A percentile compares a stretch with the other conserved stretches of the same genome.
Evolutionary conservation across 2,329 filamentous ascomycete genomes (phyloP).

Genomic region (Colletotrichum lentis): DNA sequence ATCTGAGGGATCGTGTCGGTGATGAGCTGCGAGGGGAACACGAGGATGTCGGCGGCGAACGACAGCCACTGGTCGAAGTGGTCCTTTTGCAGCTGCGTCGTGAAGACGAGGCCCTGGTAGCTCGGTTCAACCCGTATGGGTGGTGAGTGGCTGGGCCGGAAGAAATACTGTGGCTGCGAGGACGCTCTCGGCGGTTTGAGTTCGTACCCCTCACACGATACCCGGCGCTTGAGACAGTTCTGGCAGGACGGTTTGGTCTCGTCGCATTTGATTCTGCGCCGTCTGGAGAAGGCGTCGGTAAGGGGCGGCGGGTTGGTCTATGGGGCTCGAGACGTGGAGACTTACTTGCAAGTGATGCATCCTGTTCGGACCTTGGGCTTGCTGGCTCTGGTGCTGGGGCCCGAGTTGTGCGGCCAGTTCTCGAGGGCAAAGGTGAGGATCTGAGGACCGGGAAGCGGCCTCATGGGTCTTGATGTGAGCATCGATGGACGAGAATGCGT

Average conservation of each 20-base stretch:
- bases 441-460: slow-evolving; percentile 5
- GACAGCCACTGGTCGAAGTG: slow-evolving; percentile 31
- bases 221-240: slow-evolving; percentile 27
- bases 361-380: slow-evolving; percentile 39
- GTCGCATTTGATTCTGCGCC: slow-evolving; percentile 30
- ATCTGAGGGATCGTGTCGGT: slow-evolving; percentile 38
- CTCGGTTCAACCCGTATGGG: slow-evolving; percentile 23
- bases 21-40: slow-evolving; percentile 31
- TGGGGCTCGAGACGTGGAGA: background rate
- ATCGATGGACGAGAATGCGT: background rate
- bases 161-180: background rate
- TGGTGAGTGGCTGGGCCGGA: slow-evolving; percentile 4
- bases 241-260: slow-evolving; percentile 29
- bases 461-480: slow-evolving; percentile 5
- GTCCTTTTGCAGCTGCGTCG: slow-evolving; percentile 27
- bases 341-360: slow-evolving; percentile 38
- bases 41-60: slow-evolving; percentile 15
- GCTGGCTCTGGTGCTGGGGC: slow-evolving; percentile 32
- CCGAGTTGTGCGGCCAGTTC: slow-evolving; percentile 28
- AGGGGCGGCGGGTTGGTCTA: too few species aligned
- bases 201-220: slow-evolving; percentile 30
- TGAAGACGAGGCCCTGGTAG: slow-evolving; percentile 30
- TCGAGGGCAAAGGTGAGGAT: slow-evolving; percentile 31
- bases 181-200: background rate
- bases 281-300: background rate